Conservation (phyloP, 331 rosid genomes). For the Pyrus hybrid region DNA sequence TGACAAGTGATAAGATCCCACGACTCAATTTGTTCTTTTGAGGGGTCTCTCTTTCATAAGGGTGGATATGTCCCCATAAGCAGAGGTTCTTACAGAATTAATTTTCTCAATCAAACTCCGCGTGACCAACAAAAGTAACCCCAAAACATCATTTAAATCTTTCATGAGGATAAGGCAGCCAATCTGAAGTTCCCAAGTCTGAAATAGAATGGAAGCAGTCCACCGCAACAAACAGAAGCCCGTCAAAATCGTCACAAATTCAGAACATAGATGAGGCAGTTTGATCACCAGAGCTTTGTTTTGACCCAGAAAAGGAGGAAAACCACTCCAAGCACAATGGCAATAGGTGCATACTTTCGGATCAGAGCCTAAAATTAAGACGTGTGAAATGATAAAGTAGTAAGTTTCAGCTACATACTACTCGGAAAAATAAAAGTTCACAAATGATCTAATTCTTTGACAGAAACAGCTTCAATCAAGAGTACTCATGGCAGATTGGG, state of each 20-base stretch:
- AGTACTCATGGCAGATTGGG: background rate
- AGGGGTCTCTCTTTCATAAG: background rate
- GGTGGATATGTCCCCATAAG: background rate
- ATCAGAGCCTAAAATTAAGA: slow-evolving; percentile 67
- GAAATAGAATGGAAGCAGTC: slow-evolving; percentile 13
- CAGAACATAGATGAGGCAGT: slow-evolving; percentile 7
- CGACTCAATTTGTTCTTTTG: background rate
- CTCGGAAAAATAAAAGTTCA: background rate
- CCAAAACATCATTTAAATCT: background rate
- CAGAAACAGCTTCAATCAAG: background rate
- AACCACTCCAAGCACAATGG: slow-evolving; percentile 94
- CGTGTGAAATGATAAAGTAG: background rate
- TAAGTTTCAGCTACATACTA: background rate
- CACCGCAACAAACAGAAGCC: slow-evolving; percentile 17
- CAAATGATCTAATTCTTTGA: background rate
- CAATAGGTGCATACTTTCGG: slow-evolving; percentile 96
- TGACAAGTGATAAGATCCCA: background rate
- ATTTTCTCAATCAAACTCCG: slow-evolving; percentile 10
- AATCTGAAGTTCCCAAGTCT: slow-evolving; percentile 10
- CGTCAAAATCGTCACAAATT: background rate
- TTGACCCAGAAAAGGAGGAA: slow-evolving; percentile 91
- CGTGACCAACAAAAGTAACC: slow-evolving; percentile 7
- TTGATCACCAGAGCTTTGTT: slow-evolving; percentile 72
- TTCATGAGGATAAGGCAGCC: slow-evolving; percentile 12
- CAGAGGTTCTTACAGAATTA: slow-evolving; percentile 1